These are phyloP conservation scores for Acanthamoeba sp. DNA, from an alignment of 208 protist genomes.

Conservation along the genomic window DNA sequence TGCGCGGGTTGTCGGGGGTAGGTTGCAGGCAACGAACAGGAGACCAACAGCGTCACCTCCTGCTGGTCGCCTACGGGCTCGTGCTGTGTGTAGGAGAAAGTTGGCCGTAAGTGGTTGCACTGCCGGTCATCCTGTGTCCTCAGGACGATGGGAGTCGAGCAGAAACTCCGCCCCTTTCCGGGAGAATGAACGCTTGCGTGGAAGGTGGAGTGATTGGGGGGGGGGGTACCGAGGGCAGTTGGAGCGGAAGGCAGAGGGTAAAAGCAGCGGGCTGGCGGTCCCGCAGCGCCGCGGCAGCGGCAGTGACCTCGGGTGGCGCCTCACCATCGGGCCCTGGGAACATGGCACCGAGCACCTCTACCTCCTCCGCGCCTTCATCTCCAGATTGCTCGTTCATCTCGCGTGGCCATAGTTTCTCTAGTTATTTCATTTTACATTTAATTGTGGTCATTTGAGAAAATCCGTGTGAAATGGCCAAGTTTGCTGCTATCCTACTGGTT, in stretches of 20 bases:
- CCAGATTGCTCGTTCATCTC: too few relatives aligned
- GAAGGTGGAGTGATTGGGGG: too few relatives aligned
- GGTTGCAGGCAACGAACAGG: background rate
- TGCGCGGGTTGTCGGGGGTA: background rate
- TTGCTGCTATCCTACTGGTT: too few relatives aligned
- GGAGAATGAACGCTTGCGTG: background rate
- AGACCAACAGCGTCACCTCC: background rate
- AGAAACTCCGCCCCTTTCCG: too few relatives aligned
- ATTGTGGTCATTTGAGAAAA: too few relatives aligned
- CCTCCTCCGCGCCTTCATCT: background rate
- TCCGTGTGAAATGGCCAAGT: too few relatives aligned
- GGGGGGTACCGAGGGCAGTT: background rate
- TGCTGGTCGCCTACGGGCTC: background rate
- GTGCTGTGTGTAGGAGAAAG: background rate
- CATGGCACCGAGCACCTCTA: background rate
- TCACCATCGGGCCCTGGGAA: constrained; percentile 2
- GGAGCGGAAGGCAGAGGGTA: background rate
- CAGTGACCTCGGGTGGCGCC: background rate
- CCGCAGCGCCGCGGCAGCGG: background rate
- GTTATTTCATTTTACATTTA: background rate
- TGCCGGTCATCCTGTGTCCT: background rate
- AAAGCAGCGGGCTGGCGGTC: background rate
- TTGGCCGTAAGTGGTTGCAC: background rate
- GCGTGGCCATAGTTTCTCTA: background rate
- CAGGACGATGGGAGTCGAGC: too few relatives aligned